A percentile compares a stretch with the other conserved stretches of the same genome.
phyloP scores from a whole-genome alignment of 331 rosid genomes.

The Dryas integrifolia region DNA sequence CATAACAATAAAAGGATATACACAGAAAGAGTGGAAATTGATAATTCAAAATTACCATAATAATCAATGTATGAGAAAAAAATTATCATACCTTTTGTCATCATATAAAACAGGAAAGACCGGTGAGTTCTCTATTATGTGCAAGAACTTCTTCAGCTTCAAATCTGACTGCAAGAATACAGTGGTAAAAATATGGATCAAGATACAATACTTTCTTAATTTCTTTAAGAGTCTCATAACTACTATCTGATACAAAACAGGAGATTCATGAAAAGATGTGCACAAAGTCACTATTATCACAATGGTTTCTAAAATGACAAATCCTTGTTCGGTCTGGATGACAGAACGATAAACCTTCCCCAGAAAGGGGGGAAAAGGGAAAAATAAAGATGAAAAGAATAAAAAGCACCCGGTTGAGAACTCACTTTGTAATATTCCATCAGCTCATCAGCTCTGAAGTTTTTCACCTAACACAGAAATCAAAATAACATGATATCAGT shows the following conservation, averaged over 20 bases:
- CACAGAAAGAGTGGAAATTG: no score
- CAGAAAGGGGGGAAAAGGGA: neutral
- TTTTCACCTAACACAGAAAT: slow-evolving; percentile 52
- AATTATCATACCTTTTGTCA: slow-evolving; percentile 53
- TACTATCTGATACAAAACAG: neutral
- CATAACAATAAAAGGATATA: no score
- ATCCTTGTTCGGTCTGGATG: neutral
- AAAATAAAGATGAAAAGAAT: neutral
- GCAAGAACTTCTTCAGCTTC: slow-evolving; percentile 94
- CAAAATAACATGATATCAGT: slow-evolving; percentile 7
- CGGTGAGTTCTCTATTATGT: slow-evolving; percentile 76
- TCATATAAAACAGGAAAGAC: slow-evolving; percentile 86
- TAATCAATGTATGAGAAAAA: neutral
- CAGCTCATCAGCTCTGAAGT: slow-evolving; percentile 79
- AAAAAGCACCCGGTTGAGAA: slow-evolving; percentile 23
- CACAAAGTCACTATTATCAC: neutral
- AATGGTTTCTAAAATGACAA: neutral
- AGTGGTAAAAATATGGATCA: slow-evolving; percentile 27
- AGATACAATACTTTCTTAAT: slow-evolving; percentile 9
- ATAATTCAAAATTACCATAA: neutral
- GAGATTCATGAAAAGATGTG: neutral
- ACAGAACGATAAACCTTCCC: neutral
- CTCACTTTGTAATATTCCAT: slow-evolving; percentile 93
- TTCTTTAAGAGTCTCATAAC: neutral
- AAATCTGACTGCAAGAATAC: slow-evolving; percentile 70